Percentiles rank a stretch among this genome's conserved stretches.
Conservation (phyloP, 2,329 filamentous ascomycete species). For the Talaromyces sp. region DNA sequence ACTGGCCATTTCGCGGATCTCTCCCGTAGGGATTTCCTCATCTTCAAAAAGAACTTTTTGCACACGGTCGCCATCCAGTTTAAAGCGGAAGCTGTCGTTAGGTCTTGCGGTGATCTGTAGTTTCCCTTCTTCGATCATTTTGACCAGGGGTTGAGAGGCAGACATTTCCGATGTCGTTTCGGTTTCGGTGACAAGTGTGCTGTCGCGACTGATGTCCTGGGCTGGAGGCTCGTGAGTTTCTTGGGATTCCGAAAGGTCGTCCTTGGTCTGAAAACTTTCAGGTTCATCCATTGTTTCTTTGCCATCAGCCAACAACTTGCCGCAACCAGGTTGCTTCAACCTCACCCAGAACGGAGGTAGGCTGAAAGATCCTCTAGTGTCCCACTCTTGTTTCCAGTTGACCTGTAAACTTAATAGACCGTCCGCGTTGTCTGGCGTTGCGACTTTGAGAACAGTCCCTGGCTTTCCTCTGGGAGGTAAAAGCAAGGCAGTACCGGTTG, state of each 20-base stretch:
- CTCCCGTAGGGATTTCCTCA: constrained; percentile 23
- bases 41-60: constrained; percentile 26
- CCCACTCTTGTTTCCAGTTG: constrained; percentile 56
- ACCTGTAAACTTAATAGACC: constrained; percentile 58
- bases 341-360: constrained; percentile 58
- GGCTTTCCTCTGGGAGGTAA: constrained; percentile 50
- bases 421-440: constrained; percentile 58
- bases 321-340: constrained; percentile 23
- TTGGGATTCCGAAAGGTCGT: neutral
- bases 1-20: constrained; percentile 16
- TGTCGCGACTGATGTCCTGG: constrained; percentile 1
- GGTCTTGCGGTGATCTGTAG: constrained; percentile 1
- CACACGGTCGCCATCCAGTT: constrained; percentile 24
- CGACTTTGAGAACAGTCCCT: constrained; percentile 51
- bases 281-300: neutral
- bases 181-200: constrained; percentile 9
- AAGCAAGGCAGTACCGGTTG: constrained; percentile 57
- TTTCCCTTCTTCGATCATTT: constrained; percentile 4
- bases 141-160: neutral
- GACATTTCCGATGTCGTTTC: neutral
- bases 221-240: neutral
- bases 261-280: neutral
- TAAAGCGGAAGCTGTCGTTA: constrained; percentile 28
- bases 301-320: neutral
- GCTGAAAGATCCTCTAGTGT: constrained; percentile 49